A percentile compares a stretch with the other conserved stretches of the same genome.
These are phyloP conservation scores for Rhizopus stolonifer DNA, from an alignment of 371 early-diverging fungal genomes.

Conservation along the genomic window DNA sequence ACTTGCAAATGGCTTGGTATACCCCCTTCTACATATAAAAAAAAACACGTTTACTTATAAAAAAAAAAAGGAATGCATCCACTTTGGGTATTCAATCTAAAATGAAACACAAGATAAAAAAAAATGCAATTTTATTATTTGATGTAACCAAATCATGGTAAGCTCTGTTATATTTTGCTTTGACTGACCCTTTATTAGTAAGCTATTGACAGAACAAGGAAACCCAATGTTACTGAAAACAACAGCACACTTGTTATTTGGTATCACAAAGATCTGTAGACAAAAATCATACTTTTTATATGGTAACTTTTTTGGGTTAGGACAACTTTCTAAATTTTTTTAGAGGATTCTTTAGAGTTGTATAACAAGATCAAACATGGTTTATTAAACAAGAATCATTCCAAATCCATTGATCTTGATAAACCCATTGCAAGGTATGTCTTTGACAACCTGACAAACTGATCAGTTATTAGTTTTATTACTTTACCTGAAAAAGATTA, in stretches of 20 bases:
- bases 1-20: constrained; percentile 13
- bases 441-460: neutral
- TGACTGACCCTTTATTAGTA: neutral
- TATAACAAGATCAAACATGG: constrained; percentile 1
- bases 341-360: constrained; percentile 11
- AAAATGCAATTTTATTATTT: constrained; percentile 7
- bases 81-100: neutral
- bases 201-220: neutral
- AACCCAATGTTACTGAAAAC: neutral
- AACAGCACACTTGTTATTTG: constrained; percentile 11
- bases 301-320: constrained; percentile 8
- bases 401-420: constrained; percentile 1
- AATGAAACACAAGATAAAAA: neutral
- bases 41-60: neutral
- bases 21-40: neutral
- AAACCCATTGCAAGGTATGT: constrained; percentile 4
- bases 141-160: constrained; percentile 20
- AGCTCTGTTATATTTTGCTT: neutral
- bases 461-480: neutral
- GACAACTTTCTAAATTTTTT: neutral
- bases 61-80: constrained; percentile 17
- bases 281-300: constrained; percentile 13
- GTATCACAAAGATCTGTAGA: constrained; percentile 11
- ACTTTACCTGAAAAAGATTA: constrained; percentile 9
- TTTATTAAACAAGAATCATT: neutral